Conservation (phyloP, 352 stramenopile species). For the Pythium monospermum region DNA sequence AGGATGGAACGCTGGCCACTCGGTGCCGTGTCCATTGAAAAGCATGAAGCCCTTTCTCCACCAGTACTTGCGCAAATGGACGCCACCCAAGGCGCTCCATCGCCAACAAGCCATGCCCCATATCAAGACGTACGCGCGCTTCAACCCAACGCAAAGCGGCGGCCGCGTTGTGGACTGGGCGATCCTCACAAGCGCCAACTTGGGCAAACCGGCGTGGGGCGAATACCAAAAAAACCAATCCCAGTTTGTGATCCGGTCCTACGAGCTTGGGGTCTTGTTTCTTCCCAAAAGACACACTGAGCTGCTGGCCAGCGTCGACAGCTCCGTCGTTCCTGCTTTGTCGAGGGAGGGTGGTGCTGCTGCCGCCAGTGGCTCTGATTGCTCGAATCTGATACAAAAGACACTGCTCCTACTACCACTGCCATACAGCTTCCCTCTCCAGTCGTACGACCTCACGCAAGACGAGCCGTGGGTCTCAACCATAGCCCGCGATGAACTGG, state of each 20-base stretch:
- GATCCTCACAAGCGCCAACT: conserved; percentile 72
- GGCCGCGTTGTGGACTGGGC: conserved; percentile 64
- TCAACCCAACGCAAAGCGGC: conserved; percentile 27
- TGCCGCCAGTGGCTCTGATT: too few relatives aligned
- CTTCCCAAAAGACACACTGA: too few relatives aligned
- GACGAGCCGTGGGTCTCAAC: conserved; percentile 84
- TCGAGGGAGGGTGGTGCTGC: not conserved
- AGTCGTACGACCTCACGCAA: conserved; percentile 54
- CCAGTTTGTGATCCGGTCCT: conserved; percentile 81
- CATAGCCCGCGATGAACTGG: conserved; percentile 53
- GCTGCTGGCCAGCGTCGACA: conserved; percentile 36
- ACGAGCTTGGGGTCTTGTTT: conserved; percentile 80
- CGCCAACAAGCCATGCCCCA: conserved; percentile 79
- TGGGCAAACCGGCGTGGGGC: conserved; percentile 81
- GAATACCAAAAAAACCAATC: conserved; percentile 61
- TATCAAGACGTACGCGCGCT: conserved; percentile 77
- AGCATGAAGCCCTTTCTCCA: conserved; percentile 86
- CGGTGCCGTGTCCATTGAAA: conserved; percentile 74
- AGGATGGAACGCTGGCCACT: conserved; percentile 62
- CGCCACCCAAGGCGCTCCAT: conserved; percentile 40
- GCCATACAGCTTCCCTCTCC: conserved; percentile 62
- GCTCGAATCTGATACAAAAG: too few relatives aligned
- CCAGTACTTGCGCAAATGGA: conserved; percentile 82
- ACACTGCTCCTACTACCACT: conserved; percentile 41
- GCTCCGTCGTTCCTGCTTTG: conserved; percentile 20